A percentile compares a stretch with the other conserved stretches of the same genome.
Conservation (phyloP, 306 rosid genomes). For the Gleditsia sinensis region DNA sequence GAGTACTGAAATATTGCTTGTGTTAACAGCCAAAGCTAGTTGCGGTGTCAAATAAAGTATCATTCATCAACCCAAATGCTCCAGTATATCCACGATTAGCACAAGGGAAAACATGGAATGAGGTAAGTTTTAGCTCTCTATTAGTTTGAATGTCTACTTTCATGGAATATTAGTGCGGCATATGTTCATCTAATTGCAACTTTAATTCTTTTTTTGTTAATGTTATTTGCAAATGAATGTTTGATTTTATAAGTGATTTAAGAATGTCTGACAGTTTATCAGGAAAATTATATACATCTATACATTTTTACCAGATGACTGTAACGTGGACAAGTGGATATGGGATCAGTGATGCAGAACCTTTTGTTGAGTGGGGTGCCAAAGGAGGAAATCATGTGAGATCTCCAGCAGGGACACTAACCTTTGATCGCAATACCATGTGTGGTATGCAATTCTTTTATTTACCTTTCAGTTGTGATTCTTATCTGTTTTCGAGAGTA, state of each 20-base stretch:
- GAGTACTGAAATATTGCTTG: slow-evolving; percentile 5
- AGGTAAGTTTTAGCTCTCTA: slow-evolving; percentile 51
- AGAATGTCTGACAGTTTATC: slow-evolving; percentile 2
- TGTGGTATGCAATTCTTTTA: slow-evolving; percentile 64
- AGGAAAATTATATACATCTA: not conserved
- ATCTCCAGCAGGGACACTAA: slow-evolving; percentile 82
- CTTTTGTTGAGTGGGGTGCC: slow-evolving; percentile 88
- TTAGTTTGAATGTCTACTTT: slow-evolving; percentile 18
- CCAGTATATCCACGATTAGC: slow-evolving; percentile 95
- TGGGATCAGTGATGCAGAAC: slow-evolving; percentile 67
- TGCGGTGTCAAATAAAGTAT: slow-evolving; percentile 61
- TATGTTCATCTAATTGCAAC: not conserved
- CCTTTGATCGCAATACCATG: slow-evolving; percentile 75
- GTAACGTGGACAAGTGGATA: slow-evolving; percentile 99
- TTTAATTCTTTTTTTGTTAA: slow-evolving; percentile 15
- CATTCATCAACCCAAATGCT: slow-evolving; percentile 80
- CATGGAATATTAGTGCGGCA: slow-evolving; percentile 8
- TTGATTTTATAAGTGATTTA: not conserved
- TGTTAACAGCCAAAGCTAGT: slow-evolving; percentile 79
- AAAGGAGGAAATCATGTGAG: slow-evolving; percentile 54
- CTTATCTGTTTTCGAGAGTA: slow-evolving; percentile 5
- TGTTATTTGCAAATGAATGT: slow-evolving; percentile 26
- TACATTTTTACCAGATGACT: slow-evolving; percentile 59
- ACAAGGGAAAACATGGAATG: slow-evolving; percentile 88
- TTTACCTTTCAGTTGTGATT: not conserved